Conservation (phyloP, 495 filamentous ascomycete species). For the Hypoxylon subgilvum region DNA sequence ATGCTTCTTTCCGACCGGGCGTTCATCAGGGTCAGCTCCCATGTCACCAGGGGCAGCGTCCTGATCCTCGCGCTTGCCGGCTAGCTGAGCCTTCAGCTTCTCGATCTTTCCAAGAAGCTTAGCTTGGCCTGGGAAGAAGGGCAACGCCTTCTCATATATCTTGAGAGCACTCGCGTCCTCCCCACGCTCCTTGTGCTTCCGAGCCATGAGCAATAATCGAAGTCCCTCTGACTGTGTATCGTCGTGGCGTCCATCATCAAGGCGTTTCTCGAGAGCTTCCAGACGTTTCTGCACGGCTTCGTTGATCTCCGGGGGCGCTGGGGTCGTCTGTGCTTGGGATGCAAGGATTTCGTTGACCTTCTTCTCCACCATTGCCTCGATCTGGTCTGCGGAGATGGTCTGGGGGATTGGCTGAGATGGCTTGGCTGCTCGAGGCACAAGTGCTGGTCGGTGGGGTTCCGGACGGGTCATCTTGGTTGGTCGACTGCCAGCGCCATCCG, state of each 20-base stretch:
- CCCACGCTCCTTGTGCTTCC: slow-evolving; percentile 83
- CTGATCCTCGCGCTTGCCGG: slow-evolving; percentile 46
- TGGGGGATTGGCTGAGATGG: slow-evolving; percentile 44
- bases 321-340: slow-evolving; percentile 60
- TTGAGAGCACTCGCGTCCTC: slow-evolving; percentile 78
- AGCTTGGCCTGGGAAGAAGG: slow-evolving; percentile 84
- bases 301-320: slow-evolving; percentile 63
- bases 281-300: slow-evolving; percentile 81
- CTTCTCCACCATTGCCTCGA: slow-evolving; percentile 88
- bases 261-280: slow-evolving; percentile 81
- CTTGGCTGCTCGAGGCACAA: slow-evolving; percentile 48
- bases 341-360: slow-evolving; percentile 90
- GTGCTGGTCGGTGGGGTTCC: slow-evolving; percentile 28
- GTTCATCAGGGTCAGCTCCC: slow-evolving; percentile 3
- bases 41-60: slow-evolving; percentile 8
- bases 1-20: slow-evolving; percentile 17
- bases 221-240: slow-evolving; percentile 79
- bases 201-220: slow-evolving; percentile 84
- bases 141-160: slow-evolving; percentile 84
- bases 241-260: slow-evolving; percentile 71
- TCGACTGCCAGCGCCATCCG: slow-evolving; percentile 41
- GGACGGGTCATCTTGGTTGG: slow-evolving; percentile 53
- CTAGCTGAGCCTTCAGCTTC: slow-evolving; percentile 66
- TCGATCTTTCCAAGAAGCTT: slow-evolving; percentile 82
- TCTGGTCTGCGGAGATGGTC: slow-evolving; percentile 72